phyloP scores from a whole-genome alignment of 1,284 basidiomycete species.

The Leccinum griseonigrum region DNA sequence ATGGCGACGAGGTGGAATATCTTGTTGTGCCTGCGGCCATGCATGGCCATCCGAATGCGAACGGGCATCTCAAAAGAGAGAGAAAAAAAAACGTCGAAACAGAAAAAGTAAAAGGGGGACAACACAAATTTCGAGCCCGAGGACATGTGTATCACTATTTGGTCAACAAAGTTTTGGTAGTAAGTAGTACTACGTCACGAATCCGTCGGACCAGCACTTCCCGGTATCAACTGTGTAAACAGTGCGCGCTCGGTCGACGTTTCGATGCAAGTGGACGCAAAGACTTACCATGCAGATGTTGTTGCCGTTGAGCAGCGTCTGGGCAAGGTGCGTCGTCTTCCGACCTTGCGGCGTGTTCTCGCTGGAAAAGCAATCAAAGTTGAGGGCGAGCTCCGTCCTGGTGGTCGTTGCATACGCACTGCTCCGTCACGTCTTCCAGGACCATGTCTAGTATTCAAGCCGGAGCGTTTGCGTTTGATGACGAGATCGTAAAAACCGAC shows the following conservation, averaged over 20 bases:
- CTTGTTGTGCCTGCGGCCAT: constrained; percentile 77
- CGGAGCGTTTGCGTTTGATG: not conserved
- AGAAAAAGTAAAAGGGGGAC: not conserved
- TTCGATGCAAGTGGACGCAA: not conserved
- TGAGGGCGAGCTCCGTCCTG: constrained; percentile 7
- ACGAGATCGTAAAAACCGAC: constrained; percentile 40
- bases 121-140: not conserved
- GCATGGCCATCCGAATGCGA: constrained; percentile 82
- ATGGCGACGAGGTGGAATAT: constrained; percentile 90
- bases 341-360: constrained; percentile 82
- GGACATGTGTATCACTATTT: constrained; percentile 28
- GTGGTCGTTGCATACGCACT: constrained; percentile 48
- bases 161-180: constrained; percentile 4
- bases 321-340: constrained; percentile 81
- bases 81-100: not conserved
- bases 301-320: constrained; percentile 95
- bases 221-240: constrained; percentile 63
- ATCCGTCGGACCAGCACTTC: constrained; percentile 67
- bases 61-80: constrained; percentile 62
- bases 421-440: constrained; percentile 95
- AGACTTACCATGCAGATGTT: constrained; percentile 92
- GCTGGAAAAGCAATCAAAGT: constrained; percentile 43
- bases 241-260: constrained; percentile 10
- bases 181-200: constrained; percentile 17
- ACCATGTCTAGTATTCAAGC: constrained; percentile 82